Percentiles rank a stretch among this genome's conserved stretches.
Evolutionary conservation across 176 grass and related monocot genomes (phyloP).

Genomic region (Avena eriantha): DNA sequence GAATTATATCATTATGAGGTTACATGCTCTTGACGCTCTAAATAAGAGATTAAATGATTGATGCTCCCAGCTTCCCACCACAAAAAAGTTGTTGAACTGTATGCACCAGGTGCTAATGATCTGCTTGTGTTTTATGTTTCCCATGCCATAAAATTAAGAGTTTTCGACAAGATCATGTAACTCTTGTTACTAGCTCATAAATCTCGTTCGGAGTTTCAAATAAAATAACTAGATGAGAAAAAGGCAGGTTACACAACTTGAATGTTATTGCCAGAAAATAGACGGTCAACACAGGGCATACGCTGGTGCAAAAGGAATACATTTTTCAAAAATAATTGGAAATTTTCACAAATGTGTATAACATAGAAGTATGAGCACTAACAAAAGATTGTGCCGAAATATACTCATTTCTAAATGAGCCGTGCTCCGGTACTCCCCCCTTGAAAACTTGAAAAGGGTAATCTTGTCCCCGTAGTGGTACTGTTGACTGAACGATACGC

Average conservation of each 20-base stretch:
- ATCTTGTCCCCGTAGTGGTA: too few species aligned
- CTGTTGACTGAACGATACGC: too few species aligned
- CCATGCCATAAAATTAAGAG: conserved; percentile 17
- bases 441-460: too few species aligned
- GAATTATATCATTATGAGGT: neutral
- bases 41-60: conserved; percentile 5
- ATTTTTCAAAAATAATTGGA: neutral
- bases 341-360: neutral
- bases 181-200: too few species aligned
- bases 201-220: too few species aligned
- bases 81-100: neutral
- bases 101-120: conserved; percentile 11
- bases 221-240: neutral
- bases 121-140: neutral
- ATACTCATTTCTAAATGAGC: neutral
- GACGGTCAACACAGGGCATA: neutral
- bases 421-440: too few species aligned
- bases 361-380: neutral
- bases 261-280: neutral
- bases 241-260: neutral
- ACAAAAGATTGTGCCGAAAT: neutral
- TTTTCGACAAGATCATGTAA: too few species aligned
- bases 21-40: neutral
- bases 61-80: conserved; percentile 19
- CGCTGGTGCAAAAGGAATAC: neutral